Conservation (phyloP, 1,139 yeast genomes). For the Yamadazyma diospyri region DNA sequence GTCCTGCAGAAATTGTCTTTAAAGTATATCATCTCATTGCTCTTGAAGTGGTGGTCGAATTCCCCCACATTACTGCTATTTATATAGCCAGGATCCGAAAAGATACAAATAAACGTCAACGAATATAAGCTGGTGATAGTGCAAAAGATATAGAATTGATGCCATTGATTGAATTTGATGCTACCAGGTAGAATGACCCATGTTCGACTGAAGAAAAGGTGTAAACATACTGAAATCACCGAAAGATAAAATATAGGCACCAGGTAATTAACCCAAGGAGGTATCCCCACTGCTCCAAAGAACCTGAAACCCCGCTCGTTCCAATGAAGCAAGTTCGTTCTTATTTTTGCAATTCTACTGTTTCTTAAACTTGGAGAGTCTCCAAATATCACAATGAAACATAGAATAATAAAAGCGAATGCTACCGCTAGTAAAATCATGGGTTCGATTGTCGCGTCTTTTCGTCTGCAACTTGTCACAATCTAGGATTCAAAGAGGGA, state of each 20-base stretch:
- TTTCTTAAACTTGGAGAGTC: slow-evolving; percentile 48
- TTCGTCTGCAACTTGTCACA: no score
- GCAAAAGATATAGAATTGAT: slow-evolving; percentile 19
- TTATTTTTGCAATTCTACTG: slow-evolving; percentile 25
- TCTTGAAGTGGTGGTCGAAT: slow-evolving; percentile 23
- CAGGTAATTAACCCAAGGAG: slow-evolving; percentile 28
- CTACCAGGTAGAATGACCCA: slow-evolving; percentile 23
- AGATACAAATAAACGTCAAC: slow-evolving; percentile 26
- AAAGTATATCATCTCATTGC: slow-evolving; percentile 60
- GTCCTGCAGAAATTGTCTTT: slow-evolving; percentile 45
- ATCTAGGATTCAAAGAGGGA: no score
- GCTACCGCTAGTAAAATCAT: background rate
- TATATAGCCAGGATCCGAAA: slow-evolving; percentile 54
- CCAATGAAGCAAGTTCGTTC: slow-evolving; percentile 11
- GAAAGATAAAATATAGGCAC: slow-evolving; percentile 50
- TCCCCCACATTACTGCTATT: slow-evolving; percentile 19
- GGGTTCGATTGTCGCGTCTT: no score
- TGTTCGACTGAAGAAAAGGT: slow-evolving; percentile 42
- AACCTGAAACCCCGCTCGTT: slow-evolving; percentile 4
- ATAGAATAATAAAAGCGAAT: background rate
- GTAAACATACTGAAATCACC: slow-evolving; percentile 45
- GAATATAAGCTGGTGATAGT: slow-evolving; percentile 36
- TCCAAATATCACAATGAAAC: slow-evolving; percentile 42
- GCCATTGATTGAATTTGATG: slow-evolving; percentile 11
- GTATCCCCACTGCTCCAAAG: slow-evolving; percentile 3